Conservation (phyloP, 108 stramenopile genomes). For the Mediolabrus comicus region DNA sequence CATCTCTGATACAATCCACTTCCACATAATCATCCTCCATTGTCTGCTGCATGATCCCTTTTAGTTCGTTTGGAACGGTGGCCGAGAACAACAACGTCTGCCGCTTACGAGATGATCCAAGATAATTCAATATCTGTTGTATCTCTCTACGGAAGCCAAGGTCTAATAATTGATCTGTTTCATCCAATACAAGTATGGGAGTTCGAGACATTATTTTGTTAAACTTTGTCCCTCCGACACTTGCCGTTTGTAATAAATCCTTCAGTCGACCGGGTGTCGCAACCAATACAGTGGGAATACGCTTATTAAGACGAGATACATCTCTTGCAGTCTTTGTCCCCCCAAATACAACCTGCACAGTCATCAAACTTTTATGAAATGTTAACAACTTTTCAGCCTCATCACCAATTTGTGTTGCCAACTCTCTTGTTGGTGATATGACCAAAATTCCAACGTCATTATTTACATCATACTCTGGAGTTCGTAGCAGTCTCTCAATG, state of each 20-base stretch:
- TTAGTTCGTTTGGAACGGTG: constrained; percentile 74
- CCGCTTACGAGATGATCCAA: constrained; percentile 66
- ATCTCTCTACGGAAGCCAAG: constrained; percentile 91
- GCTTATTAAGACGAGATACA: constrained; percentile 27
- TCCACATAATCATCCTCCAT: constrained; percentile 50
- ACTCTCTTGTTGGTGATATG: constrained; percentile 92
- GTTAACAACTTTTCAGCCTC: constrained; percentile 68
- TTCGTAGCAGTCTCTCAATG: constrained; percentile 41
- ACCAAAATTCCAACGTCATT: constrained; percentile 68
- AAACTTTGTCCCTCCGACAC: constrained; percentile 39
- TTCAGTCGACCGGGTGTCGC: constrained; percentile 91
- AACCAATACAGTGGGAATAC: constrained; percentile 75
- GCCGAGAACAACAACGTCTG: constrained; percentile 96
- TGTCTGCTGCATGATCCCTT: constrained; percentile 51
- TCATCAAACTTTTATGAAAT: constrained; percentile 30
- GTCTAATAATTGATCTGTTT: constrained; percentile 92
- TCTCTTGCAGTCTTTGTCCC: constrained; percentile 85
- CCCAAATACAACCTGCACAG: constrained; percentile 63
- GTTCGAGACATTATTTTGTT: constrained; percentile 44
- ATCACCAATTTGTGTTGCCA: constrained; percentile 87
- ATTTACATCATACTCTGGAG: not conserved
- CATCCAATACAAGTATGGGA: constrained; percentile 86
- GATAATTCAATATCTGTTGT: constrained; percentile 60
- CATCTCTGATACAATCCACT: constrained; percentile 62
- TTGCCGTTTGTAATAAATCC: constrained; percentile 83